Percentiles rank a stretch among this genome's conserved stretches.
Conservation (phyloP, 2,329 filamentous ascomycete genomes). For the Pestalotiopsis sp. region DNA sequence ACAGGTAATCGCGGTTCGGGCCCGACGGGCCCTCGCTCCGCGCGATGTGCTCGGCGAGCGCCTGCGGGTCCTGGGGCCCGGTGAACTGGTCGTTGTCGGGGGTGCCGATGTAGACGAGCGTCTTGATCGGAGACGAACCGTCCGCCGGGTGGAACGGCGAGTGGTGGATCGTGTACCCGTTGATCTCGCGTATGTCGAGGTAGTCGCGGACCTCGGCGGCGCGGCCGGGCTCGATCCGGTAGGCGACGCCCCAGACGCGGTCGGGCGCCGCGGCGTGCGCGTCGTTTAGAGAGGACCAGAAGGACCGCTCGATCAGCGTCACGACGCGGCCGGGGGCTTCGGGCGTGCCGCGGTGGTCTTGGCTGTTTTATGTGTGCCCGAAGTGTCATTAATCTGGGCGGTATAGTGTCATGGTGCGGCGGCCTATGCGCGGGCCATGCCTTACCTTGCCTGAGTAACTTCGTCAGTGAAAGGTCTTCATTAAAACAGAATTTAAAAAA, state of each 20-base stretch:
- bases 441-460: constrained; percentile 25
- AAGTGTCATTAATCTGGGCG: too few species aligned
- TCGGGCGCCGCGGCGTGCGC: constrained; percentile 62
- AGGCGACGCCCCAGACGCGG: constrained; percentile 88
- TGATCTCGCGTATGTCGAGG: constrained; percentile 95
- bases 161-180: constrained; percentile 94
- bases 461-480: background rate
- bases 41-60: constrained; percentile 80
- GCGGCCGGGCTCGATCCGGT: constrained; percentile 74
- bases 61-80: constrained; percentile 77
- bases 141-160: constrained; percentile 73
- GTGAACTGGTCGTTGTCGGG: constrained; percentile 92
- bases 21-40: constrained; percentile 81
- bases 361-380: constrained; percentile 50
- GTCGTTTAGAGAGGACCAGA: constrained; percentile 80
- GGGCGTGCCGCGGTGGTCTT: constrained; percentile 93
- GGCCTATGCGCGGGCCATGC: background rate
- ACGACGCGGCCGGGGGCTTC: constrained; percentile 87
- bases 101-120: constrained; percentile 91
- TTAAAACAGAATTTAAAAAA: background rate
- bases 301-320: constrained; percentile 82
- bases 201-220: constrained; percentile 85
- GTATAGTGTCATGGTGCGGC: background rate
- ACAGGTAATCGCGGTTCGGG: constrained; percentile 86
- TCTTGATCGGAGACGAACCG: constrained; percentile 41